Base-by-base conservation (phyloP, 2,329 filamentous ascomycete genomes). In the Claviceps purpurea region DNA sequence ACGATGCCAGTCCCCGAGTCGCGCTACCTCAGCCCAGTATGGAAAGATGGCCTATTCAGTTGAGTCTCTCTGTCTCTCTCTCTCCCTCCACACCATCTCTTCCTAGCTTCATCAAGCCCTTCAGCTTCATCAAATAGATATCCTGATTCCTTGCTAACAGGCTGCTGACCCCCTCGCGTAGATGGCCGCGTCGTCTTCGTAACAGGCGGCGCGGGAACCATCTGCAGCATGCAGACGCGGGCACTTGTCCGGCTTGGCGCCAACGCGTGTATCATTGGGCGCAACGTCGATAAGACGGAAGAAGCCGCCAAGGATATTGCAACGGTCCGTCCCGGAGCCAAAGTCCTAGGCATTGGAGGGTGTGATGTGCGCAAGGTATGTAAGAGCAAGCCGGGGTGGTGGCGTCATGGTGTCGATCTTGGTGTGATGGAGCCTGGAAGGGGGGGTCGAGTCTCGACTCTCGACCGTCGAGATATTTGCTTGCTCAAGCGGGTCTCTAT, bases 141-240 rank as follows among this genome's bases (percentile, higher is more conserved):
- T 16, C 5, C 5, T 11, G n/a, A 18, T 13, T 11, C 2, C n/a
- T 41, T 48, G 40, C 50, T 54, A 22, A 49, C 52, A 42, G 13
- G 41, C 13, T 14, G 5, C 13, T 7, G 11, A 43, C n/a, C 40
- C n/a, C 34, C 18, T 49, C 16, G 14, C 42, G 43, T 61, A 94
- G 88, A 84, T 56, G 82, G 84, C 65, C 91, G 93, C 62, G 90
- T 97, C 45, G 80, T 91, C 59, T 95, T 97, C 70, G 94, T 94
- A 63, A 98, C 93, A 3, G 93, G 93, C 54, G 93, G 93, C 50
- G 89, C 89, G 5, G 91, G 93, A 52, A 85, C 86, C 26, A 97
- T 98, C 63, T 96, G 93, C 73, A 93, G 86, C 61, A 89, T 87
- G 52, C 93, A 97, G 72, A 93, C 95, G 37, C 81, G 89, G 57